phyloP scores from a whole-genome alignment of 192 early-diverging fungal species.

The Helicostylum pulchrum region DNA sequence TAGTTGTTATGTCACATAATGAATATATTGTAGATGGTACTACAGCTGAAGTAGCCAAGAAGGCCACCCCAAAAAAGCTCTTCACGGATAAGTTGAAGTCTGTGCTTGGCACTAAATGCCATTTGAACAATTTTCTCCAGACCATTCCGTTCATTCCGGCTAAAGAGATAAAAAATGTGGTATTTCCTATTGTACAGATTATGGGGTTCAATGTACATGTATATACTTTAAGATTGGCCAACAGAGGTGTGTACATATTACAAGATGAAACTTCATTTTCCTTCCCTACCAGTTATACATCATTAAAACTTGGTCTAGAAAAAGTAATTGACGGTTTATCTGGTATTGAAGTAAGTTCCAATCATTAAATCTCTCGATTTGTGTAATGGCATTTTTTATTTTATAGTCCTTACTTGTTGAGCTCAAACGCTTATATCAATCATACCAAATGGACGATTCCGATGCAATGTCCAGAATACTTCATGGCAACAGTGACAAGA shows the following conservation, averaged over 20 bases:
- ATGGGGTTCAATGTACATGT: conserved; percentile 4
- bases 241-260: background rate
- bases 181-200: background rate
- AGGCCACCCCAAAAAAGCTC: background rate
- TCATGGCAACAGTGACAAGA: too few relatives aligned
- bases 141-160: background rate
- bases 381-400: background rate
- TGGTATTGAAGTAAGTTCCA: background rate
- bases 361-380: background rate
- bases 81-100: background rate
- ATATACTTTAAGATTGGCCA: background rate
- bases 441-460: background rate
- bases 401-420: background rate
- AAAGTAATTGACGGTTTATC: background rate
- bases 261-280: too few relatives aligned
- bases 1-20: background rate
- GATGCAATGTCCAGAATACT: background rate
- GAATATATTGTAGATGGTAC: background rate
- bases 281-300: background rate
- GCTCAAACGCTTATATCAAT: background rate
- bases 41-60: background rate
- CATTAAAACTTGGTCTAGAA: background rate
- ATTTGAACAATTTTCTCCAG: background rate
- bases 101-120: background rate
- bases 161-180: background rate